Base-by-base conservation (phyloP, 73 alveolate species). In the Tetrahymena borealis region DNA sequence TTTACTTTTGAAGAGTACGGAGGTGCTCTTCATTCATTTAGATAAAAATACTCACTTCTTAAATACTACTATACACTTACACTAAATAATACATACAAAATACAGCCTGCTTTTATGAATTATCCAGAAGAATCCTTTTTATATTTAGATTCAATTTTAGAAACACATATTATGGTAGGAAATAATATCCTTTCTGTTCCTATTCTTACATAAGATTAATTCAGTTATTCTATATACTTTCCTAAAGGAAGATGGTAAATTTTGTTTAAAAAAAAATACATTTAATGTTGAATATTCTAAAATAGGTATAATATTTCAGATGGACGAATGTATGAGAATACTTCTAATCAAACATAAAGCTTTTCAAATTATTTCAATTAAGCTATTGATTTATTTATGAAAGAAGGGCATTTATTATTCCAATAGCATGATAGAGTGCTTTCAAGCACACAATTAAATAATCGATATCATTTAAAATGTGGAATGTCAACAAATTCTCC, bases 1-100 rank as follows among this genome's bases (percentile, higher is more conserved):
- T 95, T 40, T 90, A 91, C 60, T 7, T 79, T 94, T n/a, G 94
- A 92, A 38, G 43, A 79, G 3, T 60, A 24, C 9, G 85, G 85
- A 1, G 85, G 85, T 2, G 85, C 85, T n/a, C 85, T 60, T n/a
- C 28, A 24, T 60, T 60, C 85, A 18, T 60, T 60, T 18, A 60
- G 85, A 60, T n/a, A 3, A 60, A 60, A 60, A 60, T 60, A 60
- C 10, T 60, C 85, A 24, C 85, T 60, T 3, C 28, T 60, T 5
- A 60, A 60, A n/a, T 60, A 60, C 10, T 60, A 60, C 35, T 60
- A 60, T 28, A n/a, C 85, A 24, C 85, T 60, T 18, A 20, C 85
- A 6, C 85, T 60, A 13, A 60, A 60, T n/a, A 60, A 6, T 28
- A 60, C 85, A 3, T 60, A 60, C 37, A 20, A 60, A 60, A n/a